A percentile compares a stretch with the other conserved stretches of the same genome.
Conservation (phyloP, 306 rosid species). For the Morella rubra region DNA sequence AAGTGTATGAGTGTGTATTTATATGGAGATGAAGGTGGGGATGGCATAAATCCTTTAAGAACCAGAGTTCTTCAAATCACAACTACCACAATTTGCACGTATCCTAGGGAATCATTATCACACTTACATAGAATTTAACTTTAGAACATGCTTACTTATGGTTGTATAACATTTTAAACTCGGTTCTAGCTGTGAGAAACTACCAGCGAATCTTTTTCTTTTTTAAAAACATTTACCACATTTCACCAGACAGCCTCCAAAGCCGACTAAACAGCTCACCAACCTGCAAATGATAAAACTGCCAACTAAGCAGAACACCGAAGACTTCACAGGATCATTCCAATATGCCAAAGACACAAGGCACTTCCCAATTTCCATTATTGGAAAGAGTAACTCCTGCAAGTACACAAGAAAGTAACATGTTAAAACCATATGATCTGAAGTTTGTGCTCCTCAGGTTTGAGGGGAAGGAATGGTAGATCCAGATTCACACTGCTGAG, state of each 20-base stretch:
- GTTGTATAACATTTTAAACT: background rate
- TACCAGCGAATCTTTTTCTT: background rate
- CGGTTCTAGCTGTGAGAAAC: background rate
- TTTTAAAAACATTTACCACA: background rate
- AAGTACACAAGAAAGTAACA: constrained; percentile 26
- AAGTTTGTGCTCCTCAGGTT: constrained; percentile 1
- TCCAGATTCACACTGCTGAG: constrained; percentile 7
- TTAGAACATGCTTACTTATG: background rate
- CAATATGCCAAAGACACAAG: constrained; percentile 73
- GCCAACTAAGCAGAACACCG: constrained; percentile 59
- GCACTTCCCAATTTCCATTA: constrained; percentile 58
- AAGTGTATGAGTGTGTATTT: too few species aligned
- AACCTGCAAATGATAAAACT: constrained; percentile 82
- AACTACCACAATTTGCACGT: too few species aligned
- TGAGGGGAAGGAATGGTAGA: constrained; percentile 8
- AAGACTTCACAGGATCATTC: constrained; percentile 89
- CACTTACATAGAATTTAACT: background rate
- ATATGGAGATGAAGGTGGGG: too few species aligned
- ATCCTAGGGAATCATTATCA: too few species aligned
- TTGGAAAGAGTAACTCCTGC: constrained; percentile 89
- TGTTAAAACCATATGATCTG: constrained; percentile 26
- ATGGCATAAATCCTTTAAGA: too few species aligned
- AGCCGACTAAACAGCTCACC: constrained; percentile 13
- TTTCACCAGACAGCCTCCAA: constrained; percentile 7
- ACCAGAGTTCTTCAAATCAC: too few species aligned